Percentiles rank a stretch among this genome's conserved stretches.
Conservation (phyloP, 2,329 filamentous ascomycete species). For the Teratosphaeria gauchensis region DNA sequence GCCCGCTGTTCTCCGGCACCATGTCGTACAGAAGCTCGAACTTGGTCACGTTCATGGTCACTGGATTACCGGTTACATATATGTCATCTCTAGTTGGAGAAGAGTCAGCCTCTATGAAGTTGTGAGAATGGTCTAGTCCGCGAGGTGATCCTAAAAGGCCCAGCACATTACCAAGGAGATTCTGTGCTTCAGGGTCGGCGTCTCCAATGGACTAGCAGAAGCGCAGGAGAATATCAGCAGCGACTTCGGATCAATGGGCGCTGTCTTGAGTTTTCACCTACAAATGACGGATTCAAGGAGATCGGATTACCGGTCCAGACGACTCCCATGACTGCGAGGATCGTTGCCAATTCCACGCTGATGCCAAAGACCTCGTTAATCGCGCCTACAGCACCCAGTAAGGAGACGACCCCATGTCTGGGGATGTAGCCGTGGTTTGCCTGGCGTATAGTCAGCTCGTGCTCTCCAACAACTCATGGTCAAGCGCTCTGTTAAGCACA, state of each 20-base stretch:
- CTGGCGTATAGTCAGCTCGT: background rate
- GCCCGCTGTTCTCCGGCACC: constrained; percentile 1
- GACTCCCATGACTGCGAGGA: constrained; percentile 18
- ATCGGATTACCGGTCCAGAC: constrained; percentile 22
- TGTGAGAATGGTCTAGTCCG: constrained; percentile 41
- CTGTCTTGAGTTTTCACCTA: background rate
- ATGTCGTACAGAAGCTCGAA: constrained; percentile 38
- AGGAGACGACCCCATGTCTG: constrained; percentile 10
- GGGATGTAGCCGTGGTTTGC: constrained; percentile 7
- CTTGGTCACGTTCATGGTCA: constrained; percentile 41
- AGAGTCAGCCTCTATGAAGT: constrained; percentile 45
- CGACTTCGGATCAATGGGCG: background rate
- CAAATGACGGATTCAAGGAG: constrained; percentile 28
- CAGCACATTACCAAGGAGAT: constrained; percentile 29
- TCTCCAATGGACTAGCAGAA: constrained; percentile 9
- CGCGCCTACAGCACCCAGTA: constrained; percentile 17
- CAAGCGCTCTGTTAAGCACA: background rate
- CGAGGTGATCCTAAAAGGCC: constrained; percentile 13
- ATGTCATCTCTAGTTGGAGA: constrained; percentile 44
- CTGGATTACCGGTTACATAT: constrained; percentile 38
- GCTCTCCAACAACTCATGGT: background rate
- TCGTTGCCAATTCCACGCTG: constrained; percentile 16
- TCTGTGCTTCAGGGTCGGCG: constrained; percentile 16
- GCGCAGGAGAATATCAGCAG: background rate
- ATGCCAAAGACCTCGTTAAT: constrained; percentile 15